Conservation (phyloP, 1,139 yeast genomes). For the Pichia sp. region DNA sequence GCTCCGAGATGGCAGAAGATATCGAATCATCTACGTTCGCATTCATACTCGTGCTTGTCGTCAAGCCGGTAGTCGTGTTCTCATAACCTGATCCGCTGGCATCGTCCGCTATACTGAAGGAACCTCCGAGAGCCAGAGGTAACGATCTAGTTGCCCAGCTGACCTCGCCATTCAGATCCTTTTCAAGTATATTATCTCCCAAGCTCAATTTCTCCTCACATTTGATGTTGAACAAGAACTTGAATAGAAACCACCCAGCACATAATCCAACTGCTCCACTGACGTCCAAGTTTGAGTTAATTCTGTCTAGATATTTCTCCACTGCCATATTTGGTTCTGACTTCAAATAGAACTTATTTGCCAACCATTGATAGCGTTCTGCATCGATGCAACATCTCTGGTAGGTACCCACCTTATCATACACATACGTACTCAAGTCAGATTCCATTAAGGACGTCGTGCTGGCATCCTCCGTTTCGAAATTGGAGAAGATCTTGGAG, state of each 20-base stretch:
- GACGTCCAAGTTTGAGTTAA: constrained; percentile 23
- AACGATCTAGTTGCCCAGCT: constrained; percentile 6
- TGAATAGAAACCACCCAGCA: constrained; percentile 25
- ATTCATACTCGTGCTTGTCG: not conserved
- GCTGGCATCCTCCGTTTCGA: constrained; percentile 14
- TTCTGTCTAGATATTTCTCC: constrained; percentile 24
- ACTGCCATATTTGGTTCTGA: constrained; percentile 24
- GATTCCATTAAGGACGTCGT: too few species aligned
- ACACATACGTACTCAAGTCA: constrained; percentile 9
- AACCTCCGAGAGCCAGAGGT: constrained; percentile 6
- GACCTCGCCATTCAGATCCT: not conserved
- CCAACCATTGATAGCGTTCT: constrained; percentile 11
- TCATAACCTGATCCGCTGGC: not conserved
- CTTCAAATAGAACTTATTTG: constrained; percentile 25
- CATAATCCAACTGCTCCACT: constrained; percentile 26
- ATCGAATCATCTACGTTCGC: not conserved
- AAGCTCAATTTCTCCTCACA: constrained; percentile 11
- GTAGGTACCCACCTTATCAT: constrained; percentile 10
- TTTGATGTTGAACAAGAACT: constrained; percentile 22
- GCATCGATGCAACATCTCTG: constrained; percentile 9
- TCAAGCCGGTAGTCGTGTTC: not conserved
- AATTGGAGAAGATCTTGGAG: constrained; percentile 23
- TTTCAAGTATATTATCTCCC: constrained; percentile 2
- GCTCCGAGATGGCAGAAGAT: not conserved
- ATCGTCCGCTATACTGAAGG: constrained; percentile 1